Conservation (phyloP, 2,329 filamentous ascomycete species). For the Metarhizium robertsii region DNA sequence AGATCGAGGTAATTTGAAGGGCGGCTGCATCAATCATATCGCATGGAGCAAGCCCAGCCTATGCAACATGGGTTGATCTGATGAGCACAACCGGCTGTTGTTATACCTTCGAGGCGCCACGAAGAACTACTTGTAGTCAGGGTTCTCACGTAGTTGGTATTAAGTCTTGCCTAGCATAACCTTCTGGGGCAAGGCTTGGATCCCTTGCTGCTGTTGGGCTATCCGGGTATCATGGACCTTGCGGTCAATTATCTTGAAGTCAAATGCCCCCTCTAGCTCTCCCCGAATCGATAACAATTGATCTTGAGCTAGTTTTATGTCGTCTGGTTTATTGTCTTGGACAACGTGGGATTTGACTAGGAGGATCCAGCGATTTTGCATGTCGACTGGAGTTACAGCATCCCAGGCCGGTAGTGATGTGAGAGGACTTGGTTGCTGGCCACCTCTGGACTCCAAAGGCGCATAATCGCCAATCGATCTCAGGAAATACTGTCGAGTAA, state of each 20-base stretch:
- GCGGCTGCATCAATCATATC: too few relatives aligned
- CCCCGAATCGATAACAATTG: conserved; percentile 35
- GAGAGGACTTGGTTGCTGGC: conserved; percentile 10
- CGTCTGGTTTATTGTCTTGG: conserved; percentile 49
- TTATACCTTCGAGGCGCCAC: background rate
- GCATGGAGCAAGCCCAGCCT: too few relatives aligned
- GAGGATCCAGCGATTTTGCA: conserved; percentile 44
- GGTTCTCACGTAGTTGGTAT: background rate
- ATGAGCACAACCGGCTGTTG: too few relatives aligned
- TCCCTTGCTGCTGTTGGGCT: conserved; percentile 25
- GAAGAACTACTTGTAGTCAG: background rate
- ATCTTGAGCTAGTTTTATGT: conserved; percentile 45
- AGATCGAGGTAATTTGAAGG: too few relatives aligned
- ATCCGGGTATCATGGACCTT: conserved; percentile 44
- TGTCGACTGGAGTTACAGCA: conserved; percentile 37
- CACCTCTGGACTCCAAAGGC: conserved; percentile 19
- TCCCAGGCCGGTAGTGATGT: conserved; percentile 35
- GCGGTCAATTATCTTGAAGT: conserved; percentile 42
- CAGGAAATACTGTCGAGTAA: conserved; percentile 37
- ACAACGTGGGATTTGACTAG: conserved; percentile 42
- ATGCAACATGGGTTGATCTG: too few relatives aligned
- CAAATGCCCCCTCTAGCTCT: conserved; percentile 42
- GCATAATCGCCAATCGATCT: conserved; percentile 22
- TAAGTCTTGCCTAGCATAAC: conserved; percentile 24
- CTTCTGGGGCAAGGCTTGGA: conserved; percentile 29